Evolutionary conservation across 345 rosid species (phyloP), one percentile per base, ranked within the genome.

Genomic region (Citrus cavaleriei): DNA sequence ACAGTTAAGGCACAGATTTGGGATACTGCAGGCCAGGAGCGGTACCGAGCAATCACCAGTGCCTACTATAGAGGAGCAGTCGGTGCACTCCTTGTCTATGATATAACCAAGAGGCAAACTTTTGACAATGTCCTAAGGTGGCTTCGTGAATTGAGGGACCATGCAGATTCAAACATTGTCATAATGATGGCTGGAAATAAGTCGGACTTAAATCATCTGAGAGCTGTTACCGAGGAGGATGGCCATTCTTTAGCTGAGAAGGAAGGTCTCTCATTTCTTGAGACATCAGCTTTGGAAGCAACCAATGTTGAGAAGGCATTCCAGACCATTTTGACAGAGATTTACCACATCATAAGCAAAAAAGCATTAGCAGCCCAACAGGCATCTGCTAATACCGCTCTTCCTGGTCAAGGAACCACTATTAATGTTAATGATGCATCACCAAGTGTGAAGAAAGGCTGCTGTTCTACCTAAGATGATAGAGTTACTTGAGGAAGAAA

Each of bases 21-120:
- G 97, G 97, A 92, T 64, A 91, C 94, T 3, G 97, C 94, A 42
- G 97, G 97, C 25, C 97, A 92, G 66, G 94, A 92, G 82, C 83
- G 97, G 77, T 92, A 91, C 77, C 83, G 93, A 70, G 94, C 94
- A 0, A 82, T 92, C 65, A 92, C 94, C 28, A 91, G 89, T 65
- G 93, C 93, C 70, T 92, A 91, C 79, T 91, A 92, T 81, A 82
- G 95, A 83, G 97, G 97, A 42, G 95, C 95, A 37, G 94, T 90
- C 1, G 97, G 94, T 28, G 97, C 97, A 2, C 91, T 92, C 55
- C 91, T 92, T 49, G 97, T 92, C 67, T 92, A 92, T 25, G 97
- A 92, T 82, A 88, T 92, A 66, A 92, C 97, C 79, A 92, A 90
- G 88, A 90, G 91, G 85, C 91, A 89, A 82, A 92, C 94, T 35